Base-by-base conservation (phyloP, 768 basidiomycete genomes). In the Serendipita sp. region DNA sequence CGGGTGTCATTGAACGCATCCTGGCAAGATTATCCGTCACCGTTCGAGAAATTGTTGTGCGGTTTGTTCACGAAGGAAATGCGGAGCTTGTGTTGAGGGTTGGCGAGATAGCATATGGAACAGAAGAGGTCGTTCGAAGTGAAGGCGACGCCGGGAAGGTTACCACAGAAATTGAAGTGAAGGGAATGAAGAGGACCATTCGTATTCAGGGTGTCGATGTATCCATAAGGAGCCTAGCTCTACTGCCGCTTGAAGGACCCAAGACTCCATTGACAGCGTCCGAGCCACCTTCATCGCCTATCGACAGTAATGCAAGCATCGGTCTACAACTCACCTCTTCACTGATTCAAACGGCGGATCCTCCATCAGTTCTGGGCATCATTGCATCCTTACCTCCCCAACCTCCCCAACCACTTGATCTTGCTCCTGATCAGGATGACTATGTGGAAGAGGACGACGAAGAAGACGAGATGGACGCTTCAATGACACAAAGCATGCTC, bases 11-110 rank as follows among this genome's bases (percentile, higher is more conserved):
- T 54, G 90, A 92, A 70, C 79, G 84, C 34, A 76, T 93, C 11
- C 81, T 93, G 34, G 80, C 88, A 15, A 81, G 85, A 67, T 88
- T 93, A 71, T 83, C 88, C 66, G 87, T 90, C 70, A 84, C 86
- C 68, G 86, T 84, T 13, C 70, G 78, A 32, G 83, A 90, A 70
- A 82, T 83, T 44, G 82, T 76, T 70, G 75, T 92, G 65, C 85
- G 85, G 1, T 67, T 92, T 41, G 75, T 89, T n/a, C 80, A 86
- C 70, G 82, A 83, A 2, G 79, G 76, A 44, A 80, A 80, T 52
- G 79, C 85, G 44, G 82, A 81, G 70, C 74, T 90, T 69, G 84
- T 82, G 2, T 68, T 87, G 64, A 78, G 75, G 18, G 71, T 91
- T 28, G 74, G 81, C 3, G 78, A 84, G 47, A 75, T 89, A 65